phyloP scores from a whole-genome alignment of 805 yeast genomes.

The Myxozyma monticola region DNA sequence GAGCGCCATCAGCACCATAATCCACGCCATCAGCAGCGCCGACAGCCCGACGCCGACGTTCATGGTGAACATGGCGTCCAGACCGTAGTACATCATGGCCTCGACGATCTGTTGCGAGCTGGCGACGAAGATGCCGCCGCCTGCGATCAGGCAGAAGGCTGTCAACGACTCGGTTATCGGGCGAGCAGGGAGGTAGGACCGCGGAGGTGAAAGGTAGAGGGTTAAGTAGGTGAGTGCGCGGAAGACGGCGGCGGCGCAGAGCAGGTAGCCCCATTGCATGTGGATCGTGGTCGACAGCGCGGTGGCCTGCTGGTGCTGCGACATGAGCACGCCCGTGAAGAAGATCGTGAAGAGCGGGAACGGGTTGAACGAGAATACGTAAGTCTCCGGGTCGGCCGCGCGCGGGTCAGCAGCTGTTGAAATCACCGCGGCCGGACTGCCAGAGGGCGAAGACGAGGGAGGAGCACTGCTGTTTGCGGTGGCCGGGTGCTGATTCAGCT shows the following conservation, averaged over 20 bases:
- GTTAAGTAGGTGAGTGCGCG: slow-evolving; percentile 65
- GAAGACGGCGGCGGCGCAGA: slow-evolving; percentile 79
- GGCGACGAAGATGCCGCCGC: slow-evolving; percentile 91
- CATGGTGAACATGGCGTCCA: slow-evolving; percentile 85
- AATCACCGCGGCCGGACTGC: neutral
- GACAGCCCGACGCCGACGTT: slow-evolving; percentile 80
- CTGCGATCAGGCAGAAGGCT: slow-evolving; percentile 76
- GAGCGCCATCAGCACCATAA: slow-evolving; percentile 59
- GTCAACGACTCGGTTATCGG: slow-evolving; percentile 87
- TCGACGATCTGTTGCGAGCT: slow-evolving; percentile 82
- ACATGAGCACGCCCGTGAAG: slow-evolving; percentile 97
- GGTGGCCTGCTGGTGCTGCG: slow-evolving; percentile 87
- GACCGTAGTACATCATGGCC: slow-evolving; percentile 78
- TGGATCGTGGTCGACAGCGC: slow-evolving; percentile 76
- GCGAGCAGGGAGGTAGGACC: slow-evolving; percentile 51
- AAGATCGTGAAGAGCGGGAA: slow-evolving; percentile 90
- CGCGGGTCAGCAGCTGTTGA: slow-evolving; percentile 17
- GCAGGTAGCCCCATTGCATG: slow-evolving; percentile 86
- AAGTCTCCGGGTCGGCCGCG: slow-evolving; percentile 22
- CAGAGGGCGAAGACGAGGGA: neutral
- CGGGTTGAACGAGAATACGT: slow-evolving; percentile 78
- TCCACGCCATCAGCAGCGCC: slow-evolving; percentile 85
- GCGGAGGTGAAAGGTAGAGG: slow-evolving; percentile 45
- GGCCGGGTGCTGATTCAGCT: slow-evolving; percentile 9
- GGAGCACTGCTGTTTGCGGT: neutral